phyloP scores from a whole-genome alignment of 2,329 filamentous ascomycete genomes.

The Epichloe uncinata region DNA sequence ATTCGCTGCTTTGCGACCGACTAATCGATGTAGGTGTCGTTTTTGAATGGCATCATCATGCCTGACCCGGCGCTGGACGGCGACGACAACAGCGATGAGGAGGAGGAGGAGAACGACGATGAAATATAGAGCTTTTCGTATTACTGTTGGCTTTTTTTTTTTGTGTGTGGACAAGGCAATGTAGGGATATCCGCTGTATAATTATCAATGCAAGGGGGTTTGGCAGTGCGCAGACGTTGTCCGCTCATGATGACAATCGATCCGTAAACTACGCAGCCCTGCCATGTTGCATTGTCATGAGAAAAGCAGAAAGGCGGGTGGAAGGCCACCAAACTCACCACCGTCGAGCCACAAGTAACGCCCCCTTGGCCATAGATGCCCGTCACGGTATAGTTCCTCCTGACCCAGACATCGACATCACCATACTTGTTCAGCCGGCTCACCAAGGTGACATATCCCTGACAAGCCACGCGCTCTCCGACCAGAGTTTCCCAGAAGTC shows the following conservation, averaged over 20 bases:
- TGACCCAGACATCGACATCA: no score
- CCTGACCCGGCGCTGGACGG: constrained; percentile 44
- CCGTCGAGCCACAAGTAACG: no score
- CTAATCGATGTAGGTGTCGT: constrained; percentile 42
- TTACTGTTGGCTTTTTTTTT: not conserved
- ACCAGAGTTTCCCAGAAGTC: constrained; percentile 62
- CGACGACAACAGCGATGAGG: constrained; percentile 25
- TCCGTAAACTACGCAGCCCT: no score
- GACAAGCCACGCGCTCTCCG: constrained; percentile 53
- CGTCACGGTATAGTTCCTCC: no score
- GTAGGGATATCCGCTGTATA: not conserved
- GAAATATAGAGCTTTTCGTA: not conserved
- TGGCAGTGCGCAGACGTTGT: no score
- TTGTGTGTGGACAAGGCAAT: not conserved
- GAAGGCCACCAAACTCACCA: no score
- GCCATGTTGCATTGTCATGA: no score
- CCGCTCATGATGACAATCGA: no score
- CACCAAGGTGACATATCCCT: constrained; percentile 35
- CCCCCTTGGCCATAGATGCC: no score
- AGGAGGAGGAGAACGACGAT: constrained; percentile 6
- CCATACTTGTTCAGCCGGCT: constrained; percentile 49
- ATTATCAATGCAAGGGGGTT: not conserved
- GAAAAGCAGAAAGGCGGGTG: no score
- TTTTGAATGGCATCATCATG: constrained; percentile 61
- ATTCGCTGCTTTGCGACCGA: not conserved